phyloP scores from a whole-genome alignment of 345 rosid species.

The Acer campestre region DNA sequence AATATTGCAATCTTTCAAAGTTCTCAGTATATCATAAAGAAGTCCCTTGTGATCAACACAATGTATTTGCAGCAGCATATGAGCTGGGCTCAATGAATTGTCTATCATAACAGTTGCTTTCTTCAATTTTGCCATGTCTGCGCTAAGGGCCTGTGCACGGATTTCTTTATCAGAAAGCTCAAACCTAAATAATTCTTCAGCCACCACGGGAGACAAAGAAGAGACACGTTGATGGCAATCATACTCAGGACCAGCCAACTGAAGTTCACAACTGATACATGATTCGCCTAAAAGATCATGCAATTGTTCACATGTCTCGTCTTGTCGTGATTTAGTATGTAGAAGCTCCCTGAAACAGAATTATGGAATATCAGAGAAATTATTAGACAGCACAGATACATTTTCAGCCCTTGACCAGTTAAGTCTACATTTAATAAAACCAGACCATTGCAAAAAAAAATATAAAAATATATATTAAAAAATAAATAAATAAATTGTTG shows the following conservation, averaged over 20 bases:
- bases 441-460: not conserved
- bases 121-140: constrained; percentile 62
- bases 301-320: constrained; percentile 60
- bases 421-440: not conserved
- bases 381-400: constrained; percentile 3
- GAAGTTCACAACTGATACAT: constrained; percentile 79
- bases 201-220: constrained; percentile 56
- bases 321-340: constrained; percentile 61
- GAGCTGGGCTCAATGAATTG: constrained; percentile 77
- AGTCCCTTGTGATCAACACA: constrained; percentile 83
- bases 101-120: constrained; percentile 52
- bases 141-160: constrained; percentile 58
- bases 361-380: constrained; percentile 8
- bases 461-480: not conserved
- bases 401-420: not conserved
- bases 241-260: constrained; percentile 69
- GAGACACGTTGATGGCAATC: constrained; percentile 51
- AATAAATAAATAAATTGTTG: not conserved
- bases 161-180: constrained; percentile 54
- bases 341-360: constrained; percentile 63
- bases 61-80: constrained; percentile 70
- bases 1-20: constrained; percentile 77
- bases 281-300: constrained; percentile 68
- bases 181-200: constrained; percentile 57
- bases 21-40: constrained; percentile 73